These are phyloP conservation scores for Saksenaea oblongispora DNA, from an alignment of 371 early-diverging fungal species.

Conservation along the genomic window DNA sequence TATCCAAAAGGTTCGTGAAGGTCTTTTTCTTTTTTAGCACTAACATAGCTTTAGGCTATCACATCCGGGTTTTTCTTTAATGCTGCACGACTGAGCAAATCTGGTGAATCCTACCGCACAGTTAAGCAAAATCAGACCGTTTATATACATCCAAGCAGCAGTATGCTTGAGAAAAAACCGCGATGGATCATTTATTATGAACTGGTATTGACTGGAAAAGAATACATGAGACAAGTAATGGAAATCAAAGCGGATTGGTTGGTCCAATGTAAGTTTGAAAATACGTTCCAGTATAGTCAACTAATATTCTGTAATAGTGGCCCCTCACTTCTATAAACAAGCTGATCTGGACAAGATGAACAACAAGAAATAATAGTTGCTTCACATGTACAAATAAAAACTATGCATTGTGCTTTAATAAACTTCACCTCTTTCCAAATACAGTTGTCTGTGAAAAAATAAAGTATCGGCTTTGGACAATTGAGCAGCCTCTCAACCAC, in stretches of 20 bases:
- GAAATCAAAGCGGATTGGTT: constrained; percentile 95
- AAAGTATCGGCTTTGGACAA: too few relatives aligned
- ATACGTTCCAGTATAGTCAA: not conserved
- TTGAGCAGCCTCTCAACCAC: too few relatives aligned
- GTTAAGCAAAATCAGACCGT: constrained; percentile 92
- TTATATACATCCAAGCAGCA: constrained; percentile 91
- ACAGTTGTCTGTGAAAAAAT: too few relatives aligned
- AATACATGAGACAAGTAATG: constrained; percentile 94
- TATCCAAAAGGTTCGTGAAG: constrained; percentile 66
- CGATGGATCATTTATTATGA: constrained; percentile 92
- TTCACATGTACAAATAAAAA: too few relatives aligned
- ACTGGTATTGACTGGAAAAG: constrained; percentile 90
- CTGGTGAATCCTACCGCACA: constrained; percentile 90
- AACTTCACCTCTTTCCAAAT: too few relatives aligned
- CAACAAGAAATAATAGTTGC: not conserved
- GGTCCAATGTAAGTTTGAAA: constrained; percentile 65
- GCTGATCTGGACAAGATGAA: constrained; percentile 50
- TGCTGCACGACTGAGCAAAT: constrained; percentile 78
- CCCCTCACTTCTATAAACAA: constrained; percentile 91
- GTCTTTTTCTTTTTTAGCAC: not conserved
- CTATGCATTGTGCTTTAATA: too few relatives aligned
- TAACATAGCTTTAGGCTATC: constrained; percentile 62
- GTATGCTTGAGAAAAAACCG: constrained; percentile 72
- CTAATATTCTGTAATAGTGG: constrained; percentile 47
- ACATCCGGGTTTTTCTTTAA: constrained; percentile 96